Base-by-base conservation (phyloP, 2,329 filamentous ascomycete species). In the Dothideomycetidae sp. region DNA sequence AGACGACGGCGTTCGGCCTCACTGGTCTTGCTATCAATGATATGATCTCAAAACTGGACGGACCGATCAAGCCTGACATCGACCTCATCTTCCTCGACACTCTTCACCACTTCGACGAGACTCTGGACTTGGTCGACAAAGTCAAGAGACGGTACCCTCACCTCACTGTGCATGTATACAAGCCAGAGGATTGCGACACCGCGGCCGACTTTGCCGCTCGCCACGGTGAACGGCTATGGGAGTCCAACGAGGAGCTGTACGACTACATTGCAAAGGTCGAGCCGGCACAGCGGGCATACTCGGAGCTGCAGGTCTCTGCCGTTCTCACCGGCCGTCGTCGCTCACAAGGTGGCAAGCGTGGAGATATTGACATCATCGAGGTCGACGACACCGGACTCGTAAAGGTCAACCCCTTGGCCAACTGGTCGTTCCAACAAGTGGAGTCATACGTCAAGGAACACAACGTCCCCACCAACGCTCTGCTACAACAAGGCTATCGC, bases 251-350 rank as follows among this genome's bases (percentile, higher is more conserved):
- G 34, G 82, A 94, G 53, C 72, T 88, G 53, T 98, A 98, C 62
- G 90, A 98, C 69, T 96, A 83, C 70, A 70, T 90, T 45, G 90
- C 86, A 63, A 98, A 98, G 68, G 90, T 98, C 33, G 90, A 98
- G 67, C 90, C 90, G 11, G 83, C 86, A 39, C 78, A 93, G 62
- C 77, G 90, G 44, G 84, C 90, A 5, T 96, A 94, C 61, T 68
- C 77, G 12, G 80, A 93, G 46, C 73, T 96, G 42, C 74, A 81
- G 51, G 86, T 96, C 40, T 79, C 81, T 40, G 90, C 90, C 37
- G 82, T 96, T 36, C 69, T 98, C 46, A 98, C 90, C 31, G 90
- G 90, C 37, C 83, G 90, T 42, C 75, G 90, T 44, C 76, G 83
- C 48, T 92, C 83, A 45, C 90, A 98, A 62, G 90, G 90, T 44